Base-by-base conservation (phyloP, 2,329 filamentous ascomycete genomes). In the Orbilia blumenaviensis region DNA sequence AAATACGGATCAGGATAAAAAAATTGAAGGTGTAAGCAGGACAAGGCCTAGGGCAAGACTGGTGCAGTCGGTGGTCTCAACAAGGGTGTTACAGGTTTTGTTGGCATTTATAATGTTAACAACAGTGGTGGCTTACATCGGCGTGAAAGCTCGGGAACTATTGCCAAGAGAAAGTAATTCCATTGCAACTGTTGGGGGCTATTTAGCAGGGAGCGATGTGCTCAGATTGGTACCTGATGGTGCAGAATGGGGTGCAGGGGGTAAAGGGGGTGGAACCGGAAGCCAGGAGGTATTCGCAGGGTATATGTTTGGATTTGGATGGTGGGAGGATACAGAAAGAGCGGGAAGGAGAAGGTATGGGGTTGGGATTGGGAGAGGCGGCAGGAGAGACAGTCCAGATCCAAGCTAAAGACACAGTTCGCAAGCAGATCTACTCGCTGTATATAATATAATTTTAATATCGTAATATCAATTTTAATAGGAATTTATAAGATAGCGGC, bases 141-240 rank as follows among this genome's bases (percentile, higher is more conserved):
- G 80, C 4, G 73, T 81, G 48, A 76, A 77, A 2, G 61, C 79
- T 3, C 75, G 76, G 3, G 77, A 78, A 21, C 67, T 82, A 5
- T 66, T 82, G 10, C 80, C 80, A 3, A 80, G 82, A 16, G 80
- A 81, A 48, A 81, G 80, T 23, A 81, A 80, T 66, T 81, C 79
- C 16, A 81, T 82, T 25, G 81, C 80, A 0, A 81, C 81, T 3
- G 77, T 78, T 5, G 81, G 80, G 0, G 78, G 78, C 2, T 66
- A 82, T 52, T 52, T 82, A 8, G 80, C 80, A 0, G 80, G 80
- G 0, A 79, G 80, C 9, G 79, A 79, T 62, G 77, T 82, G 56
- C 79, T 80, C 23, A 78, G 60, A 14, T 58, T 79, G 9, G 61
- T 81, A 4, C 80, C 79, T 0, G 66, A 78, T 2, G 81, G 80